phyloP scores from a whole-genome alignment of 2,329 filamentous ascomycete species.

The Cytospora paraplurivora region DNA sequence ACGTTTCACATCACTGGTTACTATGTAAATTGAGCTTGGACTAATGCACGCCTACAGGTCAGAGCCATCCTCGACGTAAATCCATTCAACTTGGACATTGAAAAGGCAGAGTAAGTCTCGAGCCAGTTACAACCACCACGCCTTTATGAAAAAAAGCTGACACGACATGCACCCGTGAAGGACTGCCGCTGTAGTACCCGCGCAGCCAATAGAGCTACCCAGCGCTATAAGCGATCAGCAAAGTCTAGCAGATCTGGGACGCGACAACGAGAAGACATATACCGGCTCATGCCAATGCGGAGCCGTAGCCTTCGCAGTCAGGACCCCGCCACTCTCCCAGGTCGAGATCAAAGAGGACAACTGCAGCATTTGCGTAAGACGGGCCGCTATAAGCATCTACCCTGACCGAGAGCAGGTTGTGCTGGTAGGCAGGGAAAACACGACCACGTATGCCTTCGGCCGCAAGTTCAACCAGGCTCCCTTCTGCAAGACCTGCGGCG shows the following conservation, averaged over 20 bases:
- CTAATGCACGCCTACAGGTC: conserved; percentile 1
- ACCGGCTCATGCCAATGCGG: conserved; percentile 36
- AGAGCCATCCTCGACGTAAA: conserved; percentile 33
- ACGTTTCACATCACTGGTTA: not conserved
- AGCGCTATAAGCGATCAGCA: not conserved
- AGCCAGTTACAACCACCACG: not conserved
- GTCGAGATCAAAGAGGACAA: conserved; percentile 47
- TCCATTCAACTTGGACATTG: conserved; percentile 32
- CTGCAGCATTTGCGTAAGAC: conserved; percentile 39
- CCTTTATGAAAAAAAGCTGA: not conserved
- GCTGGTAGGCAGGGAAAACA: conserved; percentile 34
- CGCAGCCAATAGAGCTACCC: conserved; percentile 4
- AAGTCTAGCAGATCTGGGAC: not conserved
- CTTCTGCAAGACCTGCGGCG: conserved; percentile 38
- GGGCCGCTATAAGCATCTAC: conserved; percentile 37
- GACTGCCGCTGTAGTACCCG: conserved; percentile 7
- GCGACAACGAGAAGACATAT: conserved; percentile 25
- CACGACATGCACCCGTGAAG: not conserved
- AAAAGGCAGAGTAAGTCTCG: conserved; percentile 8
- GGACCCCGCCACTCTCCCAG: conserved; percentile 34
- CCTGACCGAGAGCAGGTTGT: conserved; percentile 35
- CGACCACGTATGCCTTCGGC: conserved; percentile 34
- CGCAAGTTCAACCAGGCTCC: conserved; percentile 32
- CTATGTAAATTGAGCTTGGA: too few species aligned
- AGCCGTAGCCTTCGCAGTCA: conserved; percentile 31